Evolutionary conservation across 2,329 filamentous ascomycete genomes (phyloP), one percentile per base, ranked within the genome.

Genomic region (Dothideomycetidae sp.): DNA sequence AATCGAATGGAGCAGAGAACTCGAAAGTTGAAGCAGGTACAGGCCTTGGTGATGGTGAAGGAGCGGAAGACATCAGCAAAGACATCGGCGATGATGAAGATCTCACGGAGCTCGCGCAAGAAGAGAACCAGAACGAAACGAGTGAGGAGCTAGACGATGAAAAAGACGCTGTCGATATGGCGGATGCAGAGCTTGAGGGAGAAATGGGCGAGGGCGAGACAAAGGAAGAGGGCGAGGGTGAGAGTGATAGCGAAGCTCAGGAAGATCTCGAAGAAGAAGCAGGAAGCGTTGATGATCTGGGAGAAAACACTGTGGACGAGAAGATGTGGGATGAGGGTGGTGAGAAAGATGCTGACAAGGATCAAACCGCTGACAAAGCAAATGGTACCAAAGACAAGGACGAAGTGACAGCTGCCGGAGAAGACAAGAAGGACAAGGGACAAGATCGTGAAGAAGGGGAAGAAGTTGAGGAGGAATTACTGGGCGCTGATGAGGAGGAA

Each of bases 11-110:
- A 13, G 40, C 50, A 15, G 43, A 52, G 42, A 70, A 73, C 15
- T 82, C 86, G 10, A 81, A 93, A 49, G 66, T 94, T 18, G 88
- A 98, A 58, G 76, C 75, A 26, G 92, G 92, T 11, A 96, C 86
- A 9, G 92, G 90, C 21, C 74, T 98, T 15, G 92, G 90, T 13
- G 90, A 94, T 31, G 92, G 90, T 9, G 82, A 94, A 57, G 92
- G 88, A 12, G 86, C 81, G 3, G 86, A 98, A 54, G 88, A 98
- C 57, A 96, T 98, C 46, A 96, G 86, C 59, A 96, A 98, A 55
- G 90, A 98, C 51, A 80, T 98, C 32, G 75, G 82, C 45, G 79
- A 88, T 11, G 88, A 98, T 43, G 90, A 99, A 55, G 86, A 98
- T 53, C 63, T 98, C 3, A 76, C 81, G 0, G 90, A 98, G 48